Percentiles rank a stretch among this genome's conserved stretches.
Evolutionary conservation across 1,284 basidiomycete genomes (phyloP).

Genomic region (Cerioporus squamosus): DNA sequence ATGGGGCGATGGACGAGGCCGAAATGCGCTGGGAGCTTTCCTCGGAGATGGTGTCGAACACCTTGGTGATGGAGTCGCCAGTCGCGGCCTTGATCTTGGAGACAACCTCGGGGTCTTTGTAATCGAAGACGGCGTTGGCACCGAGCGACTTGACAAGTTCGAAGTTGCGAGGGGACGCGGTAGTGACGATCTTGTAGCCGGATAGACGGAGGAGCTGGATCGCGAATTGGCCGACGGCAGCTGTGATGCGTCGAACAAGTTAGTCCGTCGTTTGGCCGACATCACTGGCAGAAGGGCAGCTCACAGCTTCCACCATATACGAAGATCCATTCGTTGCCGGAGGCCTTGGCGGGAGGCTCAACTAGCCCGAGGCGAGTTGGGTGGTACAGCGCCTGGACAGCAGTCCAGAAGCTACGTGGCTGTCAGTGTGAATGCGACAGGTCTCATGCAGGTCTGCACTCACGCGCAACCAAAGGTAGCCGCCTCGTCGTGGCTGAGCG

Average conservation of each 20-base stretch:
- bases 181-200: constrained; percentile 46
- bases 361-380: constrained; percentile 27
- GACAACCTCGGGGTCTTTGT: constrained; percentile 28
- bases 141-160: constrained; percentile 45
- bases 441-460: not conserved
- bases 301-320: constrained; percentile 37
- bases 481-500: constrained; percentile 38
- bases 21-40: constrained; percentile 21
- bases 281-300: not conserved
- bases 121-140: constrained; percentile 46
- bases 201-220: constrained; percentile 47
- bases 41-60: constrained; percentile 28
- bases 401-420: constrained; percentile 36
- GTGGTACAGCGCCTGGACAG: constrained; percentile 40
- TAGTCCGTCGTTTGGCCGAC: too few species aligned
- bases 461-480: constrained; percentile 27
- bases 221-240: constrained; percentile 42
- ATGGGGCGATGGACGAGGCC: constrained; percentile 20
- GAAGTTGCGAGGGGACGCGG: constrained; percentile 44
- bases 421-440: not conserved
- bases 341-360: constrained; percentile 29
- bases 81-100: constrained; percentile 26
- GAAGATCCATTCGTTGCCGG: constrained; percentile 30
- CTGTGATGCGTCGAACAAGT: not conserved
- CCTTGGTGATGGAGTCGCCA: constrained; percentile 21